Conservation (phyloP, 208 protist genomes). For the Acanthamoeba divionensis region DNA sequence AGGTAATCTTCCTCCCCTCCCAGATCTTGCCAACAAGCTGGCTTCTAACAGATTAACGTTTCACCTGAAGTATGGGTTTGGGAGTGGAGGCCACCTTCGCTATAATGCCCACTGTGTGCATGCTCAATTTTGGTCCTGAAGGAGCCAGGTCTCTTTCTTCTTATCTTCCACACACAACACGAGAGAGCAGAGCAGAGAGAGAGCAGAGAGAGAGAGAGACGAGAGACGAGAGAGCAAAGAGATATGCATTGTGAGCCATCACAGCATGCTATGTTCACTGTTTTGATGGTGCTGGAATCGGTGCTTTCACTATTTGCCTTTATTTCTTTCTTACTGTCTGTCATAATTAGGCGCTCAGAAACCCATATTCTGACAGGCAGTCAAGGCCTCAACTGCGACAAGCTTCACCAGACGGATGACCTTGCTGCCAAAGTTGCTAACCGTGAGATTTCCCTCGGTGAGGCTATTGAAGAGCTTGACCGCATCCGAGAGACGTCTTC, state of each 20-base stretch:
- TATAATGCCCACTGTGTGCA: background rate
- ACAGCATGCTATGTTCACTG: background rate
- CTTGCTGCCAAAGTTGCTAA: background rate
- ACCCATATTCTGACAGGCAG: background rate
- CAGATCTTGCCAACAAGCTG: no score
- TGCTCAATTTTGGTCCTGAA: background rate
- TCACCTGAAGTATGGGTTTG: background rate
- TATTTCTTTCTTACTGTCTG: no score
- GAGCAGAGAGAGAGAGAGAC: no score
- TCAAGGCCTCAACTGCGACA: slow-evolving; percentile 9
- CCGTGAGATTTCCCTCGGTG: background rate
- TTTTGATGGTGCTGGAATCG: background rate
- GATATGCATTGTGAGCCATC: no score
- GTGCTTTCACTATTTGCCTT: no score
- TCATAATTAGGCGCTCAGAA: background rate
- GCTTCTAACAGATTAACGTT: no score
- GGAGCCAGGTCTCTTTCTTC: background rate
- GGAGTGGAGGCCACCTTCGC: background rate
- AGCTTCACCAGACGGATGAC: slow-evolving; percentile 28
- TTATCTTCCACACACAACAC: background rate
- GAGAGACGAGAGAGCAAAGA: no score
- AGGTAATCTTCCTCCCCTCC: no score
- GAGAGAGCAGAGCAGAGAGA: no score
- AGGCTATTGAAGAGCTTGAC: background rate
- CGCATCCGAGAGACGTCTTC: background rate